Evolutionary conservation across 768 basidiomycete genomes (phyloP).

Genomic region (Amanita subjunquillea): DNA sequence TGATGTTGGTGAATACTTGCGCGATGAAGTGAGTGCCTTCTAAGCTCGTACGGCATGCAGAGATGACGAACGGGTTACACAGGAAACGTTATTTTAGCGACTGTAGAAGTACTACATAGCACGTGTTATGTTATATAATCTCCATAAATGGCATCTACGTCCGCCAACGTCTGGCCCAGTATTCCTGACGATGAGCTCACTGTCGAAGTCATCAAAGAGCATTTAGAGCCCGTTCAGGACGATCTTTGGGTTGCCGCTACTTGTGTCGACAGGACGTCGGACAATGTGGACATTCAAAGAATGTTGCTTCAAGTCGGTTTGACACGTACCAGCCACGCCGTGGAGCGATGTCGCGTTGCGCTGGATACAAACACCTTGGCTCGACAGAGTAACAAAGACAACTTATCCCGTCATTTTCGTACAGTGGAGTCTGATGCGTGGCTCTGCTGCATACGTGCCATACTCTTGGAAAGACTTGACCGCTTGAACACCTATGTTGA

Average conservation of each 20-base stretch:
- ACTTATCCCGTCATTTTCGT: conserved; percentile 45
- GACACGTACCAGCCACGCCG: conserved; percentile 39
- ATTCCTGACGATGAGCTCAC: conserved; percentile 53
- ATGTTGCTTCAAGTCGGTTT: conserved; percentile 56
- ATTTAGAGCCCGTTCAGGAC: conserved; percentile 43
- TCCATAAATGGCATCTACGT: conserved; percentile 25
- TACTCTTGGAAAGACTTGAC: conserved; percentile 63
- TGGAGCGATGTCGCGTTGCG: conserved; percentile 35
- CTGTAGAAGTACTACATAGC: no score
- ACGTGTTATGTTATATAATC: conserved; percentile 8
- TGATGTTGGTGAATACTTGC: conserved; percentile 95
- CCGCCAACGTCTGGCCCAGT: conserved; percentile 39
- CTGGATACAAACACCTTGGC: conserved; percentile 10
- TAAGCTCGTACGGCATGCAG: not conserved
- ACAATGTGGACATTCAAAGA: conserved; percentile 43
- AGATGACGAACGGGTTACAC: not conserved
- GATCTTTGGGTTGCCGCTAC: conserved; percentile 77
- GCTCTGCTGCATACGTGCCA: conserved; percentile 50
- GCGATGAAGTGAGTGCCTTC: conserved; percentile 69
- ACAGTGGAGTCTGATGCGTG: conserved; percentile 50
- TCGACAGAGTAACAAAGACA: conserved; percentile 10
- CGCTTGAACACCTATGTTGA: conserved; percentile 64
- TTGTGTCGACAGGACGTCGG: conserved; percentile 56
- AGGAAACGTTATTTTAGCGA: conserved; percentile 74
- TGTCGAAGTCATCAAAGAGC: conserved; percentile 30